Conservation (phyloP, 2,329 filamentous ascomycete genomes). For the Annulohypoxylon truncatum region DNA sequence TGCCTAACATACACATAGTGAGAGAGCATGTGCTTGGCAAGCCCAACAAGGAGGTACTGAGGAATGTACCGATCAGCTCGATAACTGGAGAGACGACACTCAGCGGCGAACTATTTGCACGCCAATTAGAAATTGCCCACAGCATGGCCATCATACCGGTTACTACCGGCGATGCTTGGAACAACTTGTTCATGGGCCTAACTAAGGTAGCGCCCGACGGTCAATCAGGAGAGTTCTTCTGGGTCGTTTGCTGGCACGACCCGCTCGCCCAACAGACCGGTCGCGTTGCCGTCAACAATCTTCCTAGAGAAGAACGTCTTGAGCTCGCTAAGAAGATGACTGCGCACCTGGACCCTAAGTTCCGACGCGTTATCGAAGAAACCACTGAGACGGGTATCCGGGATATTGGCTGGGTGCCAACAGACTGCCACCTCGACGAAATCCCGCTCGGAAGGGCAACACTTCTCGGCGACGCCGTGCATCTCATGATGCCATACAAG, state of each 20-base stretch:
- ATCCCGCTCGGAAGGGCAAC: conserved; percentile 33
- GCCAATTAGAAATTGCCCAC: conserved; percentile 44
- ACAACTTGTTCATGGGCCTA: conserved; percentile 39
- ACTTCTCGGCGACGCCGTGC: conserved; percentile 38
- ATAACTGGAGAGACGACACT: conserved; percentile 40
- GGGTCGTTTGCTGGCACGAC: conserved; percentile 37
- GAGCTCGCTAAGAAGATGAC: conserved; percentile 51
- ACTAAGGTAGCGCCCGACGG: conserved; percentile 32
- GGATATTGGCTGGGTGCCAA: conserved; percentile 33
- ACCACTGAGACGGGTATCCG: conserved; percentile 24
- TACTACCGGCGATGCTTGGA: conserved; percentile 30
- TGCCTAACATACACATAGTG: conserved; percentile 21
- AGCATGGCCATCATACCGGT: conserved; percentile 40
- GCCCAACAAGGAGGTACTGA: conserved; percentile 35
- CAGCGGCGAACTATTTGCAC: conserved; percentile 37
- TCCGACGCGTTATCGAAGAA: conserved; percentile 29
- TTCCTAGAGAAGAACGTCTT: conserved; percentile 63
- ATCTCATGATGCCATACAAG: conserved; percentile 40
- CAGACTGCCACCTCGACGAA: conserved; percentile 34
- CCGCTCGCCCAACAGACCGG: conserved; percentile 51
- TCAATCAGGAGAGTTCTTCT: conserved; percentile 37
- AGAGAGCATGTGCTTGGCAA: conserved; percentile 39
- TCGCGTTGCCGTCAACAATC: conserved; percentile 21
- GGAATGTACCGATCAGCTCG: conserved; percentile 40
- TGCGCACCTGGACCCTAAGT: conserved; percentile 33